These are phyloP conservation scores for Aspergillus intermedius DNA, from an alignment of 2,329 filamentous ascomycete genomes.

Conservation along the genomic window DNA sequence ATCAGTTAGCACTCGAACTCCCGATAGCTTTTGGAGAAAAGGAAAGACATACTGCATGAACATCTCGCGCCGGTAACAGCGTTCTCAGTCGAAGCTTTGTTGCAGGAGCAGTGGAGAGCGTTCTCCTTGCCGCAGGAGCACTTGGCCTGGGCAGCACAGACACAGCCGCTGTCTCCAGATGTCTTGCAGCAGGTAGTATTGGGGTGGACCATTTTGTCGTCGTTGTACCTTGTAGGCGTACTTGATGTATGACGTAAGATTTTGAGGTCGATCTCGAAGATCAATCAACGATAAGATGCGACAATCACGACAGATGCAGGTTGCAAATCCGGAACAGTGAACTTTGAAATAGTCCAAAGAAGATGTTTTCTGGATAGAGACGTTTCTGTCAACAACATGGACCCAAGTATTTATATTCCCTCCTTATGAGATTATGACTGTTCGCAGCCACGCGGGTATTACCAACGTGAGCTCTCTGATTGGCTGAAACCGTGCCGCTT, in stretches of 20 bases:
- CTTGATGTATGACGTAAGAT: not conserved
- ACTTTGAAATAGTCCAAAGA: too few relatives aligned
- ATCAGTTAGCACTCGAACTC: slow-evolving; percentile 3
- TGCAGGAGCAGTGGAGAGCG: slow-evolving; percentile 80
- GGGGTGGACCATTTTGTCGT: slow-evolving; percentile 41
- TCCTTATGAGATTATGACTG: too few relatives aligned
- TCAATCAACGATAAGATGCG: too few relatives aligned
- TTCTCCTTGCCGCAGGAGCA: slow-evolving; percentile 89
- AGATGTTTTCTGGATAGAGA: too few relatives aligned
- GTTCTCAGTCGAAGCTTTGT: slow-evolving; percentile 72
- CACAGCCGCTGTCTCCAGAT: slow-evolving; percentile 47
- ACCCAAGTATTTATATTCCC: too few relatives aligned
- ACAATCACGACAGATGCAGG: too few relatives aligned
- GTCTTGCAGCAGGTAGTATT: slow-evolving; percentile 54
- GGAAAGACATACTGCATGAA: slow-evolving; percentile 62
- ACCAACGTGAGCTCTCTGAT: too few relatives aligned
- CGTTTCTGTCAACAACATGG: too few relatives aligned
- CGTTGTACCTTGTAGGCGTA: not conserved
- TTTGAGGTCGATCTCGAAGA: not conserved
- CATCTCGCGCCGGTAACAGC: slow-evolving; percentile 64
- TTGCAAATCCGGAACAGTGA: too few relatives aligned
- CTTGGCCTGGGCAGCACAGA: slow-evolving; percentile 53
- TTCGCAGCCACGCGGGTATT: too few relatives aligned
- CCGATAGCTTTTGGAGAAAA: not conserved
- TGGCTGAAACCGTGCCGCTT: too few relatives aligned